Evolutionary conservation across 305 asterid genomes (phyloP).

Genomic region (Fraxinus velutina): DNA sequence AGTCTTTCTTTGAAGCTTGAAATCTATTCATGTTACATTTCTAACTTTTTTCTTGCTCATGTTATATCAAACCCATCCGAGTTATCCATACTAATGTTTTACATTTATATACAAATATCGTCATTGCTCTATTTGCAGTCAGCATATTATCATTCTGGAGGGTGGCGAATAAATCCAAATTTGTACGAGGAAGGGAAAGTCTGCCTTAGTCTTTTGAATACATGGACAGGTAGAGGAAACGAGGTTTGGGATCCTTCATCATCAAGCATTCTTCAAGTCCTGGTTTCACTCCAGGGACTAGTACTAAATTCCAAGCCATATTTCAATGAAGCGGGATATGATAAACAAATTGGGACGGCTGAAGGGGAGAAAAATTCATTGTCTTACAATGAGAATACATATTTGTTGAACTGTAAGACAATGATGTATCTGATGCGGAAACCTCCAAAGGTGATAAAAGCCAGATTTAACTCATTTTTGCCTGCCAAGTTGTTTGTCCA

Average conservation of each 20-base stretch:
- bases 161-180: slow-evolving; percentile 97
- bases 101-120: neutral
- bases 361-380: slow-evolving; percentile 93
- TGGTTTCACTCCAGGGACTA: slow-evolving; percentile 94
- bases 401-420: slow-evolving; percentile 84
- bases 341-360: slow-evolving; percentile 89
- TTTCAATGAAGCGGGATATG: slow-evolving; percentile 95
- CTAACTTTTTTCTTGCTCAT: neutral
- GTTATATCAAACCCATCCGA: neutral
- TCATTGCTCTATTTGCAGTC: slow-evolving; percentile 48
- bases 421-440: slow-evolving; percentile 83
- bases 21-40: neutral
- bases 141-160: slow-evolving; percentile 92
- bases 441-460: slow-evolving; percentile 76
- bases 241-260: slow-evolving; percentile 96
- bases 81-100: neutral
- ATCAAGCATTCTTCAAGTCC: slow-evolving; percentile 95
- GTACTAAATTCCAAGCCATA: slow-evolving; percentile 89
- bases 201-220: slow-evolving; percentile 89
- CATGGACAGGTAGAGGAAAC: slow-evolving; percentile 96
- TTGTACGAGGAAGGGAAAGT: slow-evolving; percentile 94
- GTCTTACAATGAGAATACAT: slow-evolving; percentile 88
- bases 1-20: slow-evolving; percentile 15
- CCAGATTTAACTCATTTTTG: slow-evolving; percentile 8
- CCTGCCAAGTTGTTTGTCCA: slow-evolving; percentile 17